These are phyloP conservation scores for Cicer cuneatum DNA, from an alignment of 306 rosid species.

Conservation along the genomic window DNA sequence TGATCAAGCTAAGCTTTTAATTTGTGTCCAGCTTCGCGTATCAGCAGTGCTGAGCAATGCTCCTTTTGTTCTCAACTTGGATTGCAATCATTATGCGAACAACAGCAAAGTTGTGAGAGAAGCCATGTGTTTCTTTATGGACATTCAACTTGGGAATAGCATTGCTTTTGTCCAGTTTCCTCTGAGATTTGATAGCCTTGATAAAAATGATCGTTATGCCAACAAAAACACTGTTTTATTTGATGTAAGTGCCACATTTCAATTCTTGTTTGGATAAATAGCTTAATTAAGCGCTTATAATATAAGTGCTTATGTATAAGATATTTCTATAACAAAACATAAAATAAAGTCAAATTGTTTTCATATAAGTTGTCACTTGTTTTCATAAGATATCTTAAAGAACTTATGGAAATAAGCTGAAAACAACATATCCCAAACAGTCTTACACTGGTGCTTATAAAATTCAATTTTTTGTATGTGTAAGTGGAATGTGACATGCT, in stretches of 20 bases:
- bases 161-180: conserved; percentile 95
- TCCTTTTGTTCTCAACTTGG: conserved; percentile 91
- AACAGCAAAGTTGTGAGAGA: conserved; percentile 85
- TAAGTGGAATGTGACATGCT: conserved; percentile 10
- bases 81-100: conserved; percentile 91
- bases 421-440: too few relatives aligned
- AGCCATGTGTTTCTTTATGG: conserved; percentile 98
- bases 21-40: conserved; percentile 77
- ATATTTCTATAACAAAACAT: too few relatives aligned
- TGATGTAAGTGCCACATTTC: conserved; percentile 58
- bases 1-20: not conserved
- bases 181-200: conserved; percentile 88
- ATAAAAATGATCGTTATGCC: conserved; percentile 87
- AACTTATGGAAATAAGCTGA: too few relatives aligned
- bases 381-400: too few relatives aligned
- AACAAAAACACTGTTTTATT: conserved; percentile 92
- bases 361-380: too few relatives aligned
- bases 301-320: too few relatives aligned
- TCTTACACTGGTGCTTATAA: too few relatives aligned
- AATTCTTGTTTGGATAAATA: too few relatives aligned
- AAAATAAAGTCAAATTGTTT: too few relatives aligned
- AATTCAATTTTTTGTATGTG: not conserved
- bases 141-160: conserved; percentile 80
- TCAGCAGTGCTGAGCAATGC: conserved; percentile 93
- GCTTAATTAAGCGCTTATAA: too few relatives aligned